Evolutionary conservation across 805 yeast species (phyloP).

Genomic region (Wickerhamiella vanderwaltii): DNA sequence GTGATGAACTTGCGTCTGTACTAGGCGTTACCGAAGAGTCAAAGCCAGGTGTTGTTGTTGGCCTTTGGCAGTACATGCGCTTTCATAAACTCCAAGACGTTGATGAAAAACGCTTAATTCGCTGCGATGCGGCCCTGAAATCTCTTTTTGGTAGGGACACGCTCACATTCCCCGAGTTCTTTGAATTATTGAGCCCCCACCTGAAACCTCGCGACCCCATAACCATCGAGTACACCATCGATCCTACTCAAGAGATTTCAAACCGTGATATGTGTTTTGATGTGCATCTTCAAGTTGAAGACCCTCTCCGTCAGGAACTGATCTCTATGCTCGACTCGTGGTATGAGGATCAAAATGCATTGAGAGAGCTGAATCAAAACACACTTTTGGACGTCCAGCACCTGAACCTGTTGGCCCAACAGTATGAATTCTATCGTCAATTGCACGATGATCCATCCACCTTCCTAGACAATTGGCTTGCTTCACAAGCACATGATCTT

Average conservation of each 20-base stretch:
- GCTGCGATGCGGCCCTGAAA: slow-evolving; percentile 37
- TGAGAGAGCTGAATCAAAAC: slow-evolving; percentile 35
- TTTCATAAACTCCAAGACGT: slow-evolving; percentile 49
- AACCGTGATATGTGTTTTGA: slow-evolving; percentile 69
- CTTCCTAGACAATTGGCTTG: slow-evolving; percentile 61
- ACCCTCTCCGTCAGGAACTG: slow-evolving; percentile 28
- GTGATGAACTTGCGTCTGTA: slow-evolving; percentile 53
- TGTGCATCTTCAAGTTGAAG: slow-evolving; percentile 45
- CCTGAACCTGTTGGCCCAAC: slow-evolving; percentile 42
- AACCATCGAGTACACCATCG: slow-evolving; percentile 56
- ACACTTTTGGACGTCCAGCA: slow-evolving; percentile 38
- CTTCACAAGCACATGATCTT: slow-evolving; percentile 71
- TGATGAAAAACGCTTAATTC: slow-evolving; percentile 43
- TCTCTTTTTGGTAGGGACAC: slow-evolving; percentile 36
- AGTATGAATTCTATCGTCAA: slow-evolving; percentile 66
- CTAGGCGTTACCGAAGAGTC: slow-evolving; percentile 69
- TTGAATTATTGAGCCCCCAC: slow-evolving; percentile 56
- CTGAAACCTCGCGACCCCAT: slow-evolving; percentile 71
- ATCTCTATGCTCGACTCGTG: slow-evolving; percentile 31
- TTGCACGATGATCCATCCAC: slow-evolving; percentile 66
- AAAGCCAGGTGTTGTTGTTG: slow-evolving; percentile 72
- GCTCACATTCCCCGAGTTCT: slow-evolving; percentile 57
- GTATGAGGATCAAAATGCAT: slow-evolving; percentile 31
- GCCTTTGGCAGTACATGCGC: slow-evolving; percentile 65
- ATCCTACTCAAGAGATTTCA: slow-evolving; percentile 65